Evolutionary conservation across 2,329 filamentous ascomycete species (phyloP).

Genomic region (Sordariomycetes sp.): DNA sequence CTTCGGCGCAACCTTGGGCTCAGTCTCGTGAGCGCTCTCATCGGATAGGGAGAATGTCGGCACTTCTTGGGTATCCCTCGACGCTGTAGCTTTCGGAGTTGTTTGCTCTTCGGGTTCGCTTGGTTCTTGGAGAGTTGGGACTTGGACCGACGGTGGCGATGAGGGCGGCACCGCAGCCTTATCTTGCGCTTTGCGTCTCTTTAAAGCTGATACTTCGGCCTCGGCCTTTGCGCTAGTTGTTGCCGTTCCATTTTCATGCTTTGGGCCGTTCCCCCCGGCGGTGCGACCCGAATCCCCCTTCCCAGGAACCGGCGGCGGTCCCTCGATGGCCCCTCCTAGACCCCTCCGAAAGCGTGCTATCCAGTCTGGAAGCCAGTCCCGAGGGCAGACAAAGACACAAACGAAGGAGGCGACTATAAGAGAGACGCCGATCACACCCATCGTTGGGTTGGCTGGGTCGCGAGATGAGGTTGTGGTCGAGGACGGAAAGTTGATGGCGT

Average conservation of each 20-base stretch:
- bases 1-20: no score
- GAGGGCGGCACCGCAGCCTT: slow-evolving; percentile 20
- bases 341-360: slow-evolving; percentile 3
- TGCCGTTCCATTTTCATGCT: not conserved
- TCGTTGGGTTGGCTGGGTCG: no score
- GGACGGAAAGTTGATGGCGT: no score
- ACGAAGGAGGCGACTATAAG: slow-evolving; percentile 52
- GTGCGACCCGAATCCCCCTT: not conserved
- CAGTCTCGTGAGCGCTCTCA: no score
- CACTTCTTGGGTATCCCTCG: slow-evolving; percentile 18
- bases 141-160: slow-evolving; percentile 17
- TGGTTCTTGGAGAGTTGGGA: not conserved
- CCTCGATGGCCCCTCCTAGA: not conserved
- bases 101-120: slow-evolving; percentile 26
- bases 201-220: not conserved
- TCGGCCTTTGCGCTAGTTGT: not conserved
- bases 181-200: slow-evolving; percentile 1
- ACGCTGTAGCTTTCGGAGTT: slow-evolving; percentile 39
- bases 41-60: slow-evolving; percentile 37
- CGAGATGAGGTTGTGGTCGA: no score
- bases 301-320: not conserved
- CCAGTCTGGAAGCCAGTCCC: slow-evolving; percentile 31
- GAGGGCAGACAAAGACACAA: slow-evolving; percentile 44
- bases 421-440: slow-evolving; percentile 52
- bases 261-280: not conserved